These are phyloP conservation scores for Hygrophorus russula DNA, from an alignment of 768 basidiomycete species.

Conservation along the genomic window DNA sequence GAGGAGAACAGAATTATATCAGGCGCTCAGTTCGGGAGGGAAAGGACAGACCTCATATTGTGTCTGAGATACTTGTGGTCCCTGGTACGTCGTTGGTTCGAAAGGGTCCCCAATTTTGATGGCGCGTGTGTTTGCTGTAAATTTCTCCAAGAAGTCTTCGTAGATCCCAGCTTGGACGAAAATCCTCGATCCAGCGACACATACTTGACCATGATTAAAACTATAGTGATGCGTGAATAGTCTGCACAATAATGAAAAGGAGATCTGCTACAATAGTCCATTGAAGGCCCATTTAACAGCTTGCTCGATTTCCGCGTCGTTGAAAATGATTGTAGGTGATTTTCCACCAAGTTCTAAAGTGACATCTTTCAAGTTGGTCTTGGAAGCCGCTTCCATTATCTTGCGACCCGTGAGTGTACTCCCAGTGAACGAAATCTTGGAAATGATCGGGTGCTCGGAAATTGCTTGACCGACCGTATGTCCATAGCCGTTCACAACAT, in stretches of 20 bases:
- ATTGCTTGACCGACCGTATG: constrained; percentile 58
- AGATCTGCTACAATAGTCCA: constrained; percentile 31
- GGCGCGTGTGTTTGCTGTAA: constrained; percentile 26
- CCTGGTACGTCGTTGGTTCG: constrained; percentile 40
- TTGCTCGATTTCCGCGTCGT: constrained; percentile 52
- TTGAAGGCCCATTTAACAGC: constrained; percentile 56
- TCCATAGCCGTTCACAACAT: constrained; percentile 54
- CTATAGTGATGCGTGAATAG: too few relatives aligned
- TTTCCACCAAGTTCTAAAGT: constrained; percentile 69
- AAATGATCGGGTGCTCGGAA: constrained; percentile 47
- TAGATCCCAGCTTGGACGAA: constrained; percentile 74
- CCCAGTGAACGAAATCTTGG: constrained; percentile 74
- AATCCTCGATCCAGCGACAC: constrained; percentile 74
- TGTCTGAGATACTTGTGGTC: constrained; percentile 59
- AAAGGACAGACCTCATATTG: constrained; percentile 46
- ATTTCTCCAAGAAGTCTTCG: constrained; percentile 56
- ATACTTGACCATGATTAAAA: constrained; percentile 44
- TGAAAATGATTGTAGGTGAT: constrained; percentile 51
- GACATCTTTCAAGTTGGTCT: constrained; percentile 66
- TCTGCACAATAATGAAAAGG: too few relatives aligned
- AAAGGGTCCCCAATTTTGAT: constrained; percentile 51
- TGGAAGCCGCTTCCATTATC: constrained; percentile 59
- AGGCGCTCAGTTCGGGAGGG: background rate
- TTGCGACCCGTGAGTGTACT: constrained; percentile 61
- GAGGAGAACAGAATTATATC: constrained; percentile 1